A percentile compares a stretch with the other conserved stretches of the same genome.
phyloP scores from a whole-genome alignment of 164 flowering plant genomes.

The Warburgia ugandensis region DNA sequence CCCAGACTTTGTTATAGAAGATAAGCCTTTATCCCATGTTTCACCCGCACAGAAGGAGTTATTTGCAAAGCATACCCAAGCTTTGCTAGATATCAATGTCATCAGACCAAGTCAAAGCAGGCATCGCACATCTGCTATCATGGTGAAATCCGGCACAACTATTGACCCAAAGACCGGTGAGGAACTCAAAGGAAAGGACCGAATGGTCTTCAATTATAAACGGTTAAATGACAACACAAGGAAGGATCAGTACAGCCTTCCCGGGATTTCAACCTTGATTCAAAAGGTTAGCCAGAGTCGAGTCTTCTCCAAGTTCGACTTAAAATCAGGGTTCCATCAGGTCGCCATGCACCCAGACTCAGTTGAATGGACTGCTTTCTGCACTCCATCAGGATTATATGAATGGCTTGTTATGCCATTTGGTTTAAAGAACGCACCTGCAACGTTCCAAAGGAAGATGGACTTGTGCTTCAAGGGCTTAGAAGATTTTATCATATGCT shows the following conservation, averaged over 20 bases:
- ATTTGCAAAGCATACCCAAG: too few species aligned
- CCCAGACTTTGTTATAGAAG: not conserved
- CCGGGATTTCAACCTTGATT: too few species aligned
- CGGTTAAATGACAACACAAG: not conserved
- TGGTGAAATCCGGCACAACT: not conserved
- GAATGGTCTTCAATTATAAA: not conserved
- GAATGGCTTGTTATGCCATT: too few species aligned
- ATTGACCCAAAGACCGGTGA: not conserved
- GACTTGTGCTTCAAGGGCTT: not conserved
- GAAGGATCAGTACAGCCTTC: too few species aligned
- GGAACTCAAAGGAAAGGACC: not conserved
- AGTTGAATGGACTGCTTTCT: too few species aligned
- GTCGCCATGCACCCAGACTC: not conserved
- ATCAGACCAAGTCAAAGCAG: too few species aligned
- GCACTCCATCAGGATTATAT: too few species aligned
- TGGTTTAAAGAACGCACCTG: too few species aligned
- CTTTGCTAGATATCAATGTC: not conserved
- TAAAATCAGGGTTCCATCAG: not conserved
- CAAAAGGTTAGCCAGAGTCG: not conserved
- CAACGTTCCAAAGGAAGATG: not conserved
- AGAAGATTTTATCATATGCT: too few species aligned
- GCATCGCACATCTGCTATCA: not conserved
- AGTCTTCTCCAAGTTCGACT: not conserved
- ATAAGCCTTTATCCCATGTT: not conserved
- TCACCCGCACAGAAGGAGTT: too few species aligned